Evolutionary conservation across 2,329 filamentous ascomycete genomes (phyloP).

Genomic region (Xylaria sp.): DNA sequence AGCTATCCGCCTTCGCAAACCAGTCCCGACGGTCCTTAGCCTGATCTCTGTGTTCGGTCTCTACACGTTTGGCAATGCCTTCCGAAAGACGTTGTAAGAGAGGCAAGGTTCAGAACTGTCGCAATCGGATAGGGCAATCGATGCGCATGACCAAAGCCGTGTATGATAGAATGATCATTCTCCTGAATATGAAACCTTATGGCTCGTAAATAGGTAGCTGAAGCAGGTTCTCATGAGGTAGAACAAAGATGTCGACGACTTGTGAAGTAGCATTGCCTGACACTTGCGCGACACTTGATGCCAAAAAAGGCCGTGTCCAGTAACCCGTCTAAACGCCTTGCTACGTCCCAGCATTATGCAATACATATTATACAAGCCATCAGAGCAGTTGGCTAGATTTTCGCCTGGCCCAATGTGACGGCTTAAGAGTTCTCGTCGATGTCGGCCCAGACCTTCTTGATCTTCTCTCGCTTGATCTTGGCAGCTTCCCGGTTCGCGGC

Average conservation of each 20-base stretch:
- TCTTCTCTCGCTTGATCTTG: slow-evolving; percentile 75
- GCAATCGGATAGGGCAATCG: not conserved
- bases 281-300: slow-evolving; percentile 4
- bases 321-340: slow-evolving; percentile 38
- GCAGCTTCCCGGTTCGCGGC: slow-evolving; percentile 78
- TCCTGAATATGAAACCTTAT: slow-evolving; percentile 1
- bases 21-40: slow-evolving; percentile 83
- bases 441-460: slow-evolving; percentile 83
- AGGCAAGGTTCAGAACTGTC: slow-evolving; percentile 1
- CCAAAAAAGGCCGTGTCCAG: slow-evolving; percentile 9
- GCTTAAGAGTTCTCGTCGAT: slow-evolving; percentile 74
- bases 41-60: slow-evolving; percentile 82
- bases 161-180: slow-evolving; percentile 13
- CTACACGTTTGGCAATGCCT: slow-evolving; percentile 81
- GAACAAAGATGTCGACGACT: slow-evolving; percentile 12
- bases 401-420: not conserved
- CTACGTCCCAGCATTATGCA: slow-evolving; percentile 24
- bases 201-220: not conserved
- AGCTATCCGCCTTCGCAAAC: slow-evolving; percentile 85
- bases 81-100: slow-evolving; percentile 55
- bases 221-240: slow-evolving; percentile 4
- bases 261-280: not conserved
- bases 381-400: slow-evolving; percentile 1
- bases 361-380: slow-evolving; percentile 30
- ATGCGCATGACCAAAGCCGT: not conserved